phyloP scores from a whole-genome alignment of 2,329 filamentous ascomycete species.

The Nemania sp. region DNA sequence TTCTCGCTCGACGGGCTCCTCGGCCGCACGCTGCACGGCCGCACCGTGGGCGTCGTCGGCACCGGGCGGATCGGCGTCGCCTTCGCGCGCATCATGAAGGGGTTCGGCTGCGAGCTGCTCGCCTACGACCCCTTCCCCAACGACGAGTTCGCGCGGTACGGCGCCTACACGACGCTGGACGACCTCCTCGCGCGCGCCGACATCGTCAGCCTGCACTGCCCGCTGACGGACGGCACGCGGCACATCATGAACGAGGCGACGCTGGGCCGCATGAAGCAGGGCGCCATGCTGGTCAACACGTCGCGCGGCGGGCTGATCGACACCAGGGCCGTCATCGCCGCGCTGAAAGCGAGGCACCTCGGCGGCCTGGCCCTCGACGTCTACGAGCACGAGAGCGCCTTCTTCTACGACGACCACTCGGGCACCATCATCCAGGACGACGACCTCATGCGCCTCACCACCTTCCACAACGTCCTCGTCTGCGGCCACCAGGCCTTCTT shows the following conservation, averaged over 20 bases:
- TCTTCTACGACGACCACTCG: slow-evolving; percentile 70
- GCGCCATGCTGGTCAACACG: slow-evolving; percentile 68
- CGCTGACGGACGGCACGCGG: slow-evolving; percentile 62
- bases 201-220: slow-evolving; percentile 69
- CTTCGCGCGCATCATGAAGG: slow-evolving; percentile 63
- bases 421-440: slow-evolving; percentile 69
- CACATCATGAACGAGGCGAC: slow-evolving; percentile 63
- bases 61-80: slow-evolving; percentile 68
- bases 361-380: slow-evolving; percentile 69
- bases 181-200: slow-evolving; percentile 60
- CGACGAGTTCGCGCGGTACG: slow-evolving; percentile 53
- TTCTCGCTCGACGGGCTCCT: slow-evolving; percentile 68
- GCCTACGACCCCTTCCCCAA: slow-evolving; percentile 63
- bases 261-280: slow-evolving; percentile 60
- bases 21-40: slow-evolving; percentile 63
- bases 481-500: slow-evolving; percentile 74
- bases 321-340: slow-evolving; percentile 61
- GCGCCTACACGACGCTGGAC: slow-evolving; percentile 59
- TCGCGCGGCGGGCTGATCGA: slow-evolving; percentile 69
- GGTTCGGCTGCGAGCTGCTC: slow-evolving; percentile 67
- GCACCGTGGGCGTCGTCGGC: slow-evolving; percentile 69
- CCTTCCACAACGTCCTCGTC: slow-evolving; percentile 69
- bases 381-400: slow-evolving; percentile 66
- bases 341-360: slow-evolving; percentile 63
- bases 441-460: slow-evolving; percentile 66